These are phyloP conservation scores for Cairneyella variabilis DNA, from an alignment of 495 filamentous ascomycete genomes.

Conservation along the genomic window DNA sequence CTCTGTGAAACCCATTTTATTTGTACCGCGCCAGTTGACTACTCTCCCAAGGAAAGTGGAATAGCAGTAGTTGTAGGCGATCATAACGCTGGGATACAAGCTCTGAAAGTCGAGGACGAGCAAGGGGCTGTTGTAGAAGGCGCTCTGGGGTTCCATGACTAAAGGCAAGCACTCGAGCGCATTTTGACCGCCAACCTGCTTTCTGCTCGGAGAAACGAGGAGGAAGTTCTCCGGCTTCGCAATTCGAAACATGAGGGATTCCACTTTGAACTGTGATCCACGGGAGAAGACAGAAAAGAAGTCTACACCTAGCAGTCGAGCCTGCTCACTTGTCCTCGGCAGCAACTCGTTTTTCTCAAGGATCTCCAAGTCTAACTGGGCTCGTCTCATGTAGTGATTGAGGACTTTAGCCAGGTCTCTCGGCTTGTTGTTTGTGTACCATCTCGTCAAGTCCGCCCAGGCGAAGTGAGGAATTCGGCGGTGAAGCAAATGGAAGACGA, in stretches of 20 bases:
- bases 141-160: constrained; percentile 97
- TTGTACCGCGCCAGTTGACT: constrained; percentile 77
- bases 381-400: constrained; percentile 71
- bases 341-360: constrained; percentile 88
- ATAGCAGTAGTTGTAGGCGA: constrained; percentile 99
- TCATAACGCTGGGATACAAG: constrained; percentile 96
- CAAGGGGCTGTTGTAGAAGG: constrained; percentile 86
- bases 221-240: constrained; percentile 96
- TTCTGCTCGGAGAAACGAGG: constrained; percentile 80
- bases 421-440: constrained; percentile 67
- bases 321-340: constrained; percentile 88
- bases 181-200: constrained; percentile 92
- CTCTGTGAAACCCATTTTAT: constrained; percentile 92
- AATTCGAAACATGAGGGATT: constrained; percentile 97
- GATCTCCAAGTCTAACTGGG: constrained; percentile 84
- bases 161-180: constrained; percentile 91
- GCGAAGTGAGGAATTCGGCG: constrained; percentile 88
- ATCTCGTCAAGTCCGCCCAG: constrained; percentile 70
- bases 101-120: constrained; percentile 95
- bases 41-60: constrained; percentile 91
- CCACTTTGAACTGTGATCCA: constrained; percentile 96
- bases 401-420: constrained; percentile 70
- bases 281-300: constrained; percentile 93
- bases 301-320: constrained; percentile 87
- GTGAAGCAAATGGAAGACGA: constrained; percentile 88